Base-by-base conservation (phyloP, 768 basidiomycete species). In the Mycena olivaceomarginata region DNA sequence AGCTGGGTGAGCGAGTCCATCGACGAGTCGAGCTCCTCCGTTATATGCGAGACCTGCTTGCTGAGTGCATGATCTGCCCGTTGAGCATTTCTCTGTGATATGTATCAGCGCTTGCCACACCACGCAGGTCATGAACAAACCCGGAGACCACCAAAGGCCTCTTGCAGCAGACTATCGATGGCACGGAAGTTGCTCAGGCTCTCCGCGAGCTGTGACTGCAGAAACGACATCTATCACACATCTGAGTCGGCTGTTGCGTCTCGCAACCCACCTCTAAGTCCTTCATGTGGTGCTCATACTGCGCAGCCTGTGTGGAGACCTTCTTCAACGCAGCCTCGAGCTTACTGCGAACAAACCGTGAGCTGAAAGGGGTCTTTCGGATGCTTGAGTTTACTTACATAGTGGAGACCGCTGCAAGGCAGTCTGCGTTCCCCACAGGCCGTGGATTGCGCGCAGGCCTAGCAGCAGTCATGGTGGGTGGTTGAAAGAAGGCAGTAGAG, bases 151-250 rank as follows among this genome's bases (percentile, higher is more conserved):
- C 85, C 88, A 70, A 92, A 90, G 5, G 93, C 91, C 68, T 94
- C 94, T 77, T 92, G 92, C 45, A 96, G 88, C 37, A 92, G 89
- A 76, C 90, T 90, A 78, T 96, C 94, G 76, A 96, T 92, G 20
- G 93, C 92, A 70, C 93, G 88, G 70, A 95, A 95, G 81, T 95
- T 95, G 80, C 93, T 93, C 70, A 96, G 86, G 81, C 93, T 91
- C 79, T 94, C 92, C 53, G 93, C 89, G 31, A 96, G 89, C 82
- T 90, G 92, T 67, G 89, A 88, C 94, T 95, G 80, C 1, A 66
- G 63, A 40, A 39, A 53, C 45, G 70, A 45, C 46, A 40, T 72
- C n/a, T 2, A 15, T 76, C 65, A 69, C 43, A 10, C 25, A 62
- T 15, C 25, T 16, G 11, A 46, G 46, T 25, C 40, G n/a, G 25